Base-by-base conservation (phyloP, 2,329 filamentous ascomycete genomes). In the Reticulascus tulasneorum region DNA sequence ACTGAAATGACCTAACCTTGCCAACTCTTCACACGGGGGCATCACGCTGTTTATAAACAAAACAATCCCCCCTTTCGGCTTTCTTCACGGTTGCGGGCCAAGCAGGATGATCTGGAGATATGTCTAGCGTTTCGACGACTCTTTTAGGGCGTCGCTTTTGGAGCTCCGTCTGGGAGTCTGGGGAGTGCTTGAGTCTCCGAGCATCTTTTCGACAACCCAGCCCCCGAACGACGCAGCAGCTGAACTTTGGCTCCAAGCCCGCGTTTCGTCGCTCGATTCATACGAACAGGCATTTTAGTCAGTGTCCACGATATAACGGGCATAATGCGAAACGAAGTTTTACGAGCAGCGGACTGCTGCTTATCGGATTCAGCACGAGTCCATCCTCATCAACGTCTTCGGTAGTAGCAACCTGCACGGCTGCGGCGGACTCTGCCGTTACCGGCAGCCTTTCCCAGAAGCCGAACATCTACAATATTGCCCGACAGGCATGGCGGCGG, bases 331-430 rank as follows among this genome's bases (percentile, higher is more conserved):
- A 66, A 9, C 67, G 64, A 40, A 72, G 69, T 49, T 73, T 75
- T 50, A 69, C 73, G 22, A 77, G 74, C 2, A 70, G 75, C 17
- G 69, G 75, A 6, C 59, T 77, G 23, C 58, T 79, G 18, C 65
- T 78, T 12, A 52, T 76, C 32, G 68, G 73, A 13, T 48, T 67
- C 22, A 47, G 55, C 29, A 56, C 58, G 37, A 62, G 68, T 16
- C 60, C 56, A 22, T 50, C 60, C 4, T 57, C 61, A 4, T 56
- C 63, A 8, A 54, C 65, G 4, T 54, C 57, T 21, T 51, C 63
- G 1, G 58, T 63, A n/a, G 56, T 62, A 13, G 54, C 58, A 13
- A 58, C 60, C 35, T 68, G 64, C 47, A 55, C 59, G 10, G 55
- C 58, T 5, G 62, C 57, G 2, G 56, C 61, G 15, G 64, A 67